Evolutionary conservation across 202 grass and related monocot species (phyloP).

Genomic region (Zizania palustris): DNA sequence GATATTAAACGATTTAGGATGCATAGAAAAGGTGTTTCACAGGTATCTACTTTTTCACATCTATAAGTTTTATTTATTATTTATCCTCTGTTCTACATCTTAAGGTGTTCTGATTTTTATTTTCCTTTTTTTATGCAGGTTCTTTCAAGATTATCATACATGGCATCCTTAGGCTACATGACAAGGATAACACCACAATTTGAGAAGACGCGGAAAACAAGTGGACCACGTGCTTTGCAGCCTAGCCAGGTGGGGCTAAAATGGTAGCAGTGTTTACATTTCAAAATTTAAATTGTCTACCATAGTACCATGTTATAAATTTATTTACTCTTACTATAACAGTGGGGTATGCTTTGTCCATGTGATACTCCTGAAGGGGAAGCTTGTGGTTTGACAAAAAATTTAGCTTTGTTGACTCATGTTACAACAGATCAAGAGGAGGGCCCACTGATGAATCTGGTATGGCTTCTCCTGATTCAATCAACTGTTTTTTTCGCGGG

Average conservation of each 20-base stretch:
- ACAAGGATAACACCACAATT: conserved; percentile 98
- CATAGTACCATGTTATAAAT: neutral
- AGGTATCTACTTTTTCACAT: conserved; percentile 54
- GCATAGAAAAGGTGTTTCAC: conserved; percentile 95
- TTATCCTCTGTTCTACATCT: neutral
- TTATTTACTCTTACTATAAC: conserved; percentile 42
- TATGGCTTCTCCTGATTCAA: conserved; percentile 47
- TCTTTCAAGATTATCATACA: conserved; percentile 91
- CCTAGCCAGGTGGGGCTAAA: conserved; percentile 75
- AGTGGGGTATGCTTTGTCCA: conserved; percentile 99
- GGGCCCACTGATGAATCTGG: conserved; percentile 76
- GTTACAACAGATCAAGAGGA: conserved; percentile 96
- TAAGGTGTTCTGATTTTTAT: neutral
- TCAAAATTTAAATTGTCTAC: conserved; percentile 1
- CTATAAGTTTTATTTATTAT: neutral
- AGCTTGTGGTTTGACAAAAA: conserved; percentile 97
- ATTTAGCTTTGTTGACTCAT: conserved; percentile 91
- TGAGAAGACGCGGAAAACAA: conserved; percentile 97
- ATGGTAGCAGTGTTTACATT: conserved; percentile 7
- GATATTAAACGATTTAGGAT: conserved; percentile 94
- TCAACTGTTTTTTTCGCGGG: conserved; percentile 28
- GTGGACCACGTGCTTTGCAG: conserved; percentile 96
- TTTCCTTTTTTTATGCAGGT: conserved; percentile 55
- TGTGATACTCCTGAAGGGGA: conserved; percentile 99
- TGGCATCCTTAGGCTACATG: conserved; percentile 93